Conservation (phyloP, 805 yeast genomes). For the Pichia manshurica region DNA sequence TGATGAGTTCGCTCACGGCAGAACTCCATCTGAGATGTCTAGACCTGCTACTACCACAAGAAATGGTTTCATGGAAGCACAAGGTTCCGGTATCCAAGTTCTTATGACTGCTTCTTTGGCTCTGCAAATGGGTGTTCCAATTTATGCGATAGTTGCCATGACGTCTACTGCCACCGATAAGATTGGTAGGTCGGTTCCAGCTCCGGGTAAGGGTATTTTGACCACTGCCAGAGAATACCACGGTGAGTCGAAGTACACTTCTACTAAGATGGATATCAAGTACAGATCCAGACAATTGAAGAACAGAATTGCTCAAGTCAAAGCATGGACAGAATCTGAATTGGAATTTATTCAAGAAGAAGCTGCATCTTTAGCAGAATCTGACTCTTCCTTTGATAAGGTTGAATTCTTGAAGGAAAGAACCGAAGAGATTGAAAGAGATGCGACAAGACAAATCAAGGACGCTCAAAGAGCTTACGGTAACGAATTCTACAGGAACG, state of each 20-base stretch:
- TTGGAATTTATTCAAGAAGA: conserved; percentile 64
- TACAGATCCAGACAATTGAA: conserved; percentile 91
- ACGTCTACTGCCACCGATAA: conserved; percentile 97
- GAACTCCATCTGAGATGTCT: conserved; percentile 98
- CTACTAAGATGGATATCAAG: conserved; percentile 79
- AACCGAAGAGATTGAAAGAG: conserved; percentile 79
- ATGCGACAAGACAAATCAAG: conserved; percentile 75
- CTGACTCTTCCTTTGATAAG: conserved; percentile 46
- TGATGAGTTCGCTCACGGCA: conserved; percentile 88
- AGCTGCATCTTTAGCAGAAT: conserved; percentile 45
- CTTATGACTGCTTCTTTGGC: conserved; percentile 95
- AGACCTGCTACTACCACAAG: conserved; percentile 96
- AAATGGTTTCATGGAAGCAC: conserved; percentile 98
- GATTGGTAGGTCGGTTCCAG: conserved; percentile 98
- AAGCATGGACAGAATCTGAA: conserved; percentile 81
- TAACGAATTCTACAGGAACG: conserved; percentile 85
- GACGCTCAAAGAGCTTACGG: conserved; percentile 94
- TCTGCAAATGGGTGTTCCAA: conserved; percentile 97
- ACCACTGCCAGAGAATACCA: conserved; percentile 96
- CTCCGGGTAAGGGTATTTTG: conserved; percentile 99
- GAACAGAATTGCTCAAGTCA: conserved; percentile 70
- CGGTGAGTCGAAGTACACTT: conserved; percentile 68
- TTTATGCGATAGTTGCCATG: conserved; percentile 90
- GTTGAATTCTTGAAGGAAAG: conserved; percentile 67
- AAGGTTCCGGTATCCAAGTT: conserved; percentile 97